Evolutionary conservation across 495 filamentous ascomycete genomes (phyloP).

Genomic region (Hypoxylon intermedium): DNA sequence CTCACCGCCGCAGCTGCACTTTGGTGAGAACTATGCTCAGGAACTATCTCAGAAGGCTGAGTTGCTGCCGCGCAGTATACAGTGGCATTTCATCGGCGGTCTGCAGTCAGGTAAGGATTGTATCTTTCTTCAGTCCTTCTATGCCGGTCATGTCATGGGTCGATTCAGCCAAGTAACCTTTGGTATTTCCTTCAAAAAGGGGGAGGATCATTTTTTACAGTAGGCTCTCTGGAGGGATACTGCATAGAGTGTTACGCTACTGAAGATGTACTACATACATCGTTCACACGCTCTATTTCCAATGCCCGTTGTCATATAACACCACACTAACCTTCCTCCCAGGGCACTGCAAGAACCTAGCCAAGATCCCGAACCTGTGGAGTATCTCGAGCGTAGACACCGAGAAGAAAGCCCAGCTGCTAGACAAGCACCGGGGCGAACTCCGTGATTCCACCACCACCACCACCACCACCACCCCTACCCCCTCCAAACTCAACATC

Average conservation of each 20-base stretch:
- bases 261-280: not conserved
- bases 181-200: too few species aligned
- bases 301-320: not conserved
- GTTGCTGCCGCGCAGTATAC: constrained; percentile 75
- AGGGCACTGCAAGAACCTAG: constrained; percentile 89
- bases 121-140: not conserved
- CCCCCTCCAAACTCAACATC: constrained; percentile 65
- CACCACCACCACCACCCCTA: constrained; percentile 28
- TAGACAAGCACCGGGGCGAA: constrained; percentile 77
- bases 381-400: constrained; percentile 90
- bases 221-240: too few species aligned
- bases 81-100: constrained; percentile 96
- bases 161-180: too few species aligned
- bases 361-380: constrained; percentile 88
- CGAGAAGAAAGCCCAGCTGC: constrained; percentile 80
- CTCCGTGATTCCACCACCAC: constrained; percentile 47
- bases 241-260: too few species aligned
- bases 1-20: constrained; percentile 71
- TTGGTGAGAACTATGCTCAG: constrained; percentile 97
- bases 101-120: constrained; percentile 67
- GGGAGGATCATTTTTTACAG: too few species aligned
- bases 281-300: not conserved
- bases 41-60: constrained; percentile 87
- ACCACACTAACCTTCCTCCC: constrained; percentile 28
- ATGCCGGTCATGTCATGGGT: too few species aligned